Base-by-base conservation (phyloP, 495 filamentous ascomycete genomes). In the Pseudoneurospora amorphoporcata region DNA sequence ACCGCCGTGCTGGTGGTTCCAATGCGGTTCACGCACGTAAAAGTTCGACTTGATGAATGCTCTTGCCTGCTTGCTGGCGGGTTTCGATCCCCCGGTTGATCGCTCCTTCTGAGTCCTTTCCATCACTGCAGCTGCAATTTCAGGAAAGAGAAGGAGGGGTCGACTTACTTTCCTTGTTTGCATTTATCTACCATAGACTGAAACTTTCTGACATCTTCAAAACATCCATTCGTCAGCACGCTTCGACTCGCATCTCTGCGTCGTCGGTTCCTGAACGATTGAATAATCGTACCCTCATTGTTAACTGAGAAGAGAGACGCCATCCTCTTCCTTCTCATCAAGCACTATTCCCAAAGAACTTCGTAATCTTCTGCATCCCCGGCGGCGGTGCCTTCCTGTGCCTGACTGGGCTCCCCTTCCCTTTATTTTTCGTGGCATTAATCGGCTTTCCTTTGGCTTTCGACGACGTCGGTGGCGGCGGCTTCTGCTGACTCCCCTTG, bases 281-380 rank as follows among this genome's bases (percentile, higher is more conserved):
- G 17, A 45, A 19, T 14, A 19, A 45, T 19, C 2, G 3, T 9
- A 19, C 42, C 42, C 42, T 45, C n/a, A 17, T 19, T n/a, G 16
- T 14, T 10, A 3, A 39, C 39, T 4, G 1, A 38, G 32, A 14
- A 17, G 41, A 42, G 7, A 1, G 17, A 42, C 16, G 16, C 3
- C 41, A 42, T 17, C 41, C 14, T 16, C 17, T 40, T 10, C 12
- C 43, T 14, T n/a, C 19, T 16, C 16, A 61, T 75, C 61, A 84
- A 8, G 81, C 81, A 68, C 81, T 83, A 68, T 90, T 92, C 17
- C 83, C 87, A 82, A 96, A 95, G 79, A 96, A 97, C 70, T 86
- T 93, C 0, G 94, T 97, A 72, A 97, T 97, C 81, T 89, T 91
- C 80, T 91, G 90, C 69, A 87, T 92, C 10, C 91, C 90, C 23